Evolutionary conservation across 2,329 filamentous ascomycete genomes (phyloP), one percentile per base, ranked within the genome.

Genomic region (Fusarium lyarnte): DNA sequence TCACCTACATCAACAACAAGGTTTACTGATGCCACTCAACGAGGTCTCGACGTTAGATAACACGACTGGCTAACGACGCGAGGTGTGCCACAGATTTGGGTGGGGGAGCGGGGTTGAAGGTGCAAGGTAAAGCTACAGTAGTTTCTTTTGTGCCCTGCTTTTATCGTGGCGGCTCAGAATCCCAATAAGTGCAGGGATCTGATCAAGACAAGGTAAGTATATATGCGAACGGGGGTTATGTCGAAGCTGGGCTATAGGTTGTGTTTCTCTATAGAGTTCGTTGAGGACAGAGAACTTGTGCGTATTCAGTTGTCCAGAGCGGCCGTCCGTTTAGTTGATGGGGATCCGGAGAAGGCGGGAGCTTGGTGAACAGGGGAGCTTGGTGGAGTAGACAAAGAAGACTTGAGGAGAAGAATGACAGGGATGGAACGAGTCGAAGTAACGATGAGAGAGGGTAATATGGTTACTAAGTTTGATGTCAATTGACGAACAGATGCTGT

Each of bases 21-120:
- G 69, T 74, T 73, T 60, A 68, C 70, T 67, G 71, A 74, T 73
- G 58, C 71, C 57, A 69, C 70, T 68, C 72, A 53, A 58, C 39
- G 61, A 74, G 72, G 57, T 41, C 66, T 69, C 59, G 76, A 74
- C 75, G 75, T 75, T 73, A 77, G 75, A 77, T 77, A 75, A 75
- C 72, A 63, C 69, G 74, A 77, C 69, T 76, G 71, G 66, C 58
- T 68, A 69, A 60, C 61, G 53, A 75, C 64, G 75, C 66, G 58
- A 71, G 69, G 69, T 69, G 74, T 67, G 67, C 70, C 61, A 74
- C 66, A 73, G 52, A 61, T 73, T 69, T 49, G 59, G 66, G 75
- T 77, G 75, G 75, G 73, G 75, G 72, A 71, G 75, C 75, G 75
- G 75, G 75, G 75, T 74, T 64, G 43, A 43, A 58, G 62, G 57